Evolutionary conservation across 768 basidiomycete species (phyloP), one percentile per base, ranked within the genome.

Genomic region (Tulasnella sp.): DNA sequence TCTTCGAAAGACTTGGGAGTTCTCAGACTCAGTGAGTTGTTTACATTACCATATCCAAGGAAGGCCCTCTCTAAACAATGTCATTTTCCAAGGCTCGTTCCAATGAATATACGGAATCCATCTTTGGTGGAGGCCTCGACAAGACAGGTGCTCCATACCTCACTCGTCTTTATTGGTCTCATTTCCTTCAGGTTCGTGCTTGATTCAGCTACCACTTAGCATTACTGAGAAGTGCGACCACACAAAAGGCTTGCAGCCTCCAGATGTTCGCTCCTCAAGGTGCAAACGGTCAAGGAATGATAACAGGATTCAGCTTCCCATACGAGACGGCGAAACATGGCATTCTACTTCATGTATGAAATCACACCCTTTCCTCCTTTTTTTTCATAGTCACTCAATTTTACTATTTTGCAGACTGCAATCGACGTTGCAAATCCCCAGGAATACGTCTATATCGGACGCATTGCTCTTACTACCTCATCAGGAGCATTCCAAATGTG

Each of bases 401-500:
- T 27, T 41, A 25, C 19, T 35, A 48, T 46, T 16, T 32, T 55
- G 3, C 45, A 81, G 78, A 69, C 72, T 32, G 70, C 78, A 1
- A 62, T 80, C 44, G 76, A 81, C 45, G 64, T 70, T 4, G 68
- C 66, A n/a, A 67, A 70, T 50, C 64, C 69, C 1, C 59, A 65
- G 27, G 63, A 63, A 3, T 58, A 59, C 48, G 65, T 60, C 5
- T 66, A 72, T 15, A 55, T 69, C 7, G 59, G 71, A 1, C 68
- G 73, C 15, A 52, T 79, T 5, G 62, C 79, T 16, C 48, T 88
- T 16, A 78, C 79, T 1, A 84, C 84, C 0, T 74, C 76, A n/a
- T 81, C 82, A 1, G 88, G 87, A 8, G 70, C 84, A 3, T 59
- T 91, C 24, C 83, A 90, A 57, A 65, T 82, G 7, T 87, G 87